Base-by-base conservation (phyloP, 192 early-diverging fungal species). In the Backusella luteola region DNA sequence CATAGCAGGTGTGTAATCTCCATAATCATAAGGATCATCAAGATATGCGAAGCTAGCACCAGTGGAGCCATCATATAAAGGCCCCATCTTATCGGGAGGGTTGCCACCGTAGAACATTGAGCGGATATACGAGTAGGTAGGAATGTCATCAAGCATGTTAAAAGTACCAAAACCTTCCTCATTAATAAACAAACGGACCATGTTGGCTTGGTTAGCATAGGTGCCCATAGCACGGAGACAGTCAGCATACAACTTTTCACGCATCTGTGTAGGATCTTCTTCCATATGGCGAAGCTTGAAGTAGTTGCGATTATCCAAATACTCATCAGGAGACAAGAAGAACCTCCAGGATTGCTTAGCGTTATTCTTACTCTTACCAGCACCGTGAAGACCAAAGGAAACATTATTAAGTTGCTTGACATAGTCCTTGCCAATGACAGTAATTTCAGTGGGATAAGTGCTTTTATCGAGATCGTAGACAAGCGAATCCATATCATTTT, bases 291-390 rank as follows among this genome's bases (percentile, higher is more conserved):
- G 83, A 66, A 84, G 56, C 73, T 87, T 87, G 79, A 87, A 83
- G 36, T 69, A 84, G 69, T 70, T 76, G 11, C 85, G 83, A 15
- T 71, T 69, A 69, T 80, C 67, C 12, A 78, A 66, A 42, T 39
- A 73, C 6, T 84, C 63, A 2, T 77, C 77, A 2, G 29, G 19
- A 19, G 79, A 35, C 6, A 84, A 74, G 11, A 34, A 53, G 76
- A 79, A 87, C 44, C 74, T 79, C 85, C 85, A 87, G 39, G 81
- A 83, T 76, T 87, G 85, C 69, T 87, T 87, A 66, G 85, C 83
- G 59, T 84, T 84, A 69, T 87, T 87, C 14, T 84, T 77, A 34
- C 78, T 79, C 76, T 83, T 83, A 38, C 83, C 83, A 32, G 83
- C 77, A 34, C 80, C 76, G 66, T 83, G 81, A 34, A 87, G 66